A percentile compares a stretch with the other conserved stretches of the same genome.
Evolutionary conservation across 164 flowering plant genomes (phyloP).

Genomic region (Taxillus chinensis): DNA sequence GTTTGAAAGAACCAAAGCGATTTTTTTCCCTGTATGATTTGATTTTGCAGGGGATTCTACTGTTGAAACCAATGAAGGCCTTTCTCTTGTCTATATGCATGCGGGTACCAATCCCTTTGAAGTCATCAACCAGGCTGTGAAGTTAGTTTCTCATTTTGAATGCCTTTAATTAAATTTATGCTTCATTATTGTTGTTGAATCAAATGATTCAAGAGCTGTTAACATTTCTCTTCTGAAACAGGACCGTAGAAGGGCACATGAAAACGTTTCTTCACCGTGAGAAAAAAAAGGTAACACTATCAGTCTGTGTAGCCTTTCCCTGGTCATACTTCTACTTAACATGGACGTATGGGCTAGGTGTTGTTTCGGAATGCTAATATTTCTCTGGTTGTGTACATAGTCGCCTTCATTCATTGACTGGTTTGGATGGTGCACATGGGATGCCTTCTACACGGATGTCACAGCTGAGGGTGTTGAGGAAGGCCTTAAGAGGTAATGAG

Average conservation of each 20-base stretch:
- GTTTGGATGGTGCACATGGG: conserved; percentile 99
- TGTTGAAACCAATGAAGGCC: conserved; percentile 68
- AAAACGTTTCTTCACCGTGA: conserved; percentile 81
- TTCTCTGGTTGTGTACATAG: conserved; percentile 24
- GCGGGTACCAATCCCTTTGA: conserved; percentile 91
- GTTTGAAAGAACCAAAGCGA: conserved; percentile 25
- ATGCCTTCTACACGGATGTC: conserved; percentile 95
- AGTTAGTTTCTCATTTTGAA: conserved; percentile 32
- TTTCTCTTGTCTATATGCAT: conserved; percentile 70
- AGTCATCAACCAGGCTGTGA: conserved; percentile 80
- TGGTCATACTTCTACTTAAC: neutral
- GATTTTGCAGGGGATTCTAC: conserved; percentile 72
- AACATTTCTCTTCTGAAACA: conserved; percentile 20
- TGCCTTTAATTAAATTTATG: neutral
- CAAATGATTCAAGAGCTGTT: neutral
- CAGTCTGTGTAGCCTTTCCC: neutral
- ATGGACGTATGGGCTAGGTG: neutral
- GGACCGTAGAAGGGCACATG: conserved; percentile 79
- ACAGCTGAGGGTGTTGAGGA: conserved; percentile 92
- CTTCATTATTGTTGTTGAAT: neutral
- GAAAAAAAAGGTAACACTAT: conserved; percentile 63
- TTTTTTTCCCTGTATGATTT: conserved; percentile 18
- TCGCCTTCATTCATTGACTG: conserved; percentile 84
- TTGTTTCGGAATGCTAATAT: neutral
- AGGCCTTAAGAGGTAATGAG: conserved; percentile 66